phyloP scores from a whole-genome alignment of 2,329 filamentous ascomycete species.

The Fusarium caatingaense region DNA sequence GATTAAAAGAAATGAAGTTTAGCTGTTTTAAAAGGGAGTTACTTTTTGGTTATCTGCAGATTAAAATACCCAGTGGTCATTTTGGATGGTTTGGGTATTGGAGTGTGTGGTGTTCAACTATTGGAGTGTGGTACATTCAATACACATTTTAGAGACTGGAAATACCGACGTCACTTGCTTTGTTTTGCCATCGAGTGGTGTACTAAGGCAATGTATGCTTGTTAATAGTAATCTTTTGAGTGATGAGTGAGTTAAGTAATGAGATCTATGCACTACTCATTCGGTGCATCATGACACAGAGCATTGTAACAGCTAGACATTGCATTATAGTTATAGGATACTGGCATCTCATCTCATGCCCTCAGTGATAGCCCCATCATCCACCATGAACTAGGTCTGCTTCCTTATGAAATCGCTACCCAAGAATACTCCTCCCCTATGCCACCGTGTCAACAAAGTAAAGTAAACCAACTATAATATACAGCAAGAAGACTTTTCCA shows the following conservation, averaged over 20 bases:
- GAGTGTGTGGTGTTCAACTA: not conserved
- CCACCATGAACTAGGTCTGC: slow-evolving; percentile 10
- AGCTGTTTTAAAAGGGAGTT: not conserved
- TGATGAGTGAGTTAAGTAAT: not conserved
- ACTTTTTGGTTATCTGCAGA: not conserved
- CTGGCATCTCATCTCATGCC: slow-evolving; percentile 30
- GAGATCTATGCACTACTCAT: not conserved
- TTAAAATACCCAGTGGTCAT: not conserved
- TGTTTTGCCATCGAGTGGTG: not conserved
- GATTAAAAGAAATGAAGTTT: slow-evolving; percentile 15
- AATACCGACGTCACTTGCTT: not conserved
- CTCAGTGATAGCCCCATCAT: slow-evolving; percentile 8
- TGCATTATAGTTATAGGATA: slow-evolving; percentile 38
- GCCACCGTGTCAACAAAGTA: not conserved
- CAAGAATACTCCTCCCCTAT: slow-evolving; percentile 20
- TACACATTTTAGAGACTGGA: not conserved
- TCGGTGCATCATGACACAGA: not conserved
- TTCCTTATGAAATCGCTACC: slow-evolving; percentile 12
- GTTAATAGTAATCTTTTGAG: not conserved
- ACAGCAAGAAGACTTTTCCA: slow-evolving; percentile 28
- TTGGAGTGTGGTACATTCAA: not conserved
- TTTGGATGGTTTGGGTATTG: slow-evolving; percentile 1
- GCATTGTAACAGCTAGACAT: not conserved
- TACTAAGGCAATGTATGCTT: not conserved
- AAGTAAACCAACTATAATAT: slow-evolving; percentile 23